Percentiles rank a stretch among this genome's conserved stretches.
Evolutionary conservation across 768 basidiomycete species (phyloP).

Genomic region (Hypsizygus marmoreus): DNA sequence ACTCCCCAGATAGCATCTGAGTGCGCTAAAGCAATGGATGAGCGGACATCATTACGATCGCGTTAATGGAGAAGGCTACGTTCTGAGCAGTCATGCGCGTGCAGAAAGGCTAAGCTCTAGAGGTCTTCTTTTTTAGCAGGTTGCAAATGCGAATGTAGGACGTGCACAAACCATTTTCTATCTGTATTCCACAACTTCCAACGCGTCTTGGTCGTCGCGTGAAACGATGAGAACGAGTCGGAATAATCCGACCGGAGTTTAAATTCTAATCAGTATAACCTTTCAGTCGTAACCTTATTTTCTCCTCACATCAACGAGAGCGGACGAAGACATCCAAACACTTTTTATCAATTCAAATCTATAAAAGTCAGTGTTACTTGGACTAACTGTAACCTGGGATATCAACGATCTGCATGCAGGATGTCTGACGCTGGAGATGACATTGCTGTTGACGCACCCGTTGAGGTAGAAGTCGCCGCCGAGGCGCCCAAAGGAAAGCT

Average conservation of each 20-base stretch:
- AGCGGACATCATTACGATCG: constrained; percentile 30
- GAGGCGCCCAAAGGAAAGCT: constrained; percentile 96
- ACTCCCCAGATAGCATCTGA: constrained; percentile 80
- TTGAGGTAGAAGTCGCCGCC: constrained; percentile 78
- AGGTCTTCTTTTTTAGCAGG: neutral
- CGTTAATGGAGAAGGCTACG: constrained; percentile 46
- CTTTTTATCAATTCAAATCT: constrained; percentile 30
- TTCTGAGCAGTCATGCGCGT: constrained; percentile 76
- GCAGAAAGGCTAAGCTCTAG: constrained; percentile 74
- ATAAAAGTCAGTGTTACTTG: constrained; percentile 38
- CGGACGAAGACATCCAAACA: constrained; percentile 84
- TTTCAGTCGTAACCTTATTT: constrained; percentile 48
- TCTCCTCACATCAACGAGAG: constrained; percentile 88
- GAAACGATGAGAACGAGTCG: constrained; percentile 30
- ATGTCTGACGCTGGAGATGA: constrained; percentile 99
- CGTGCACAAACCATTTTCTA: constrained; percentile 34
- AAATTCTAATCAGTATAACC: constrained; percentile 38
- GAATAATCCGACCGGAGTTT: constrained; percentile 55
- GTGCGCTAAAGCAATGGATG: constrained; percentile 59
- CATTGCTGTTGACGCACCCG: constrained; percentile 73
- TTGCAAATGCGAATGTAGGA: neutral
- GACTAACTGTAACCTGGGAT: neutral
- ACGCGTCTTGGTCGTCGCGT: constrained; percentile 28
- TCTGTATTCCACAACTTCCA: constrained; percentile 11
- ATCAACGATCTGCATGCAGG: constrained; percentile 34